Base-by-base conservation (phyloP, 257 asterid species). In the Plantago ovata region DNA sequence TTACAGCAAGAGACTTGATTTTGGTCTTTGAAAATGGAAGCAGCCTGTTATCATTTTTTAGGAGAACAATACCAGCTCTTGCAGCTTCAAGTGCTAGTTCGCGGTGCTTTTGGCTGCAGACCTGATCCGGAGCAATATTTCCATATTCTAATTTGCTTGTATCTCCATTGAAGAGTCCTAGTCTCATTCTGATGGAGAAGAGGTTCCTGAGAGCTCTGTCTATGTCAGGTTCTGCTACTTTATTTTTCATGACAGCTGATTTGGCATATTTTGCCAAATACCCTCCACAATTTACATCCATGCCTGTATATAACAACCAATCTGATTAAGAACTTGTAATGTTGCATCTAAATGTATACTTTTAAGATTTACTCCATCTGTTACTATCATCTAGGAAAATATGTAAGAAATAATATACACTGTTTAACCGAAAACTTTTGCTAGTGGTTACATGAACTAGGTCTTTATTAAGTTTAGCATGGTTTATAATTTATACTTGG, bases 201-300 rank as follows among this genome's bases (percentile, higher is more conserved):
- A 84, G 87, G 68, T 87, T 81, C 39, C 33, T n/a, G 12, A 87
- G 83, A 67, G 91, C 94, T 65, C 83, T 72, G 77, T 84, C 83
- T 39, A 87, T 22, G 51, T 87, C 82, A 1, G 36, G 38, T 71
- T 80, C 81, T 19, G 63, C 55, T 45, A 76, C 62, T 43, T 81
- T 82, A 20, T 69, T 69, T 75, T 75, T 69, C 38, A 58, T 33
- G 41, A 87, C 32, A 10, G 92, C 91, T 64, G 83, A 71, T 65
- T 67, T 75, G 2, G 87, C 79, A 67, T 76, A 32, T 56, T 67
- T 67, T 68, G 16, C 45, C 58, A 82, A 65, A 69, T 70, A 75
- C 58, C 74, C 52, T 19, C 92, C 94, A 32, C 92, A 87, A 13
- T 82, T 75, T 63, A 87, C 67, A 66, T 87, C 96, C 92, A 87